Evolutionary conservation across 2,329 filamentous ascomycete species (phyloP).

Genomic region (Coleophoma cylindrospora): DNA sequence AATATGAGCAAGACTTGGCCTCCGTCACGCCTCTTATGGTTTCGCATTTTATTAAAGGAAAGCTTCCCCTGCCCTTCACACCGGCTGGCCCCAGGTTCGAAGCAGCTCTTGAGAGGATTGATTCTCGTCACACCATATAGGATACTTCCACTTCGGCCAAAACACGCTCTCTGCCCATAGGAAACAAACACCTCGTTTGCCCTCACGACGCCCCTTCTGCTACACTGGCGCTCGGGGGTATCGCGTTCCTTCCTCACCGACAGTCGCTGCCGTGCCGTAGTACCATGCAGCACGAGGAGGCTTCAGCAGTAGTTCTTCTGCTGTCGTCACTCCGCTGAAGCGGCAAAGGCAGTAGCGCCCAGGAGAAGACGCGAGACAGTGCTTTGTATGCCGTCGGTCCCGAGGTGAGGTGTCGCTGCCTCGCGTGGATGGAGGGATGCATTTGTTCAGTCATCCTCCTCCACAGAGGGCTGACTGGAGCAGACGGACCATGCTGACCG

Average conservation of each 20-base stretch:
- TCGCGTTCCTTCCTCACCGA: background rate
- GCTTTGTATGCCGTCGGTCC: background rate
- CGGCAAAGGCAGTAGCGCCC: no score
- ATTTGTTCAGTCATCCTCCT: no score
- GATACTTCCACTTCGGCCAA: no score
- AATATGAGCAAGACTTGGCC: background rate
- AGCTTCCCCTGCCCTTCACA: background rate
- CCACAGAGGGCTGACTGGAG: no score
- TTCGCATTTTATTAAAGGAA: background rate
- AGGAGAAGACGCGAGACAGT: background rate
- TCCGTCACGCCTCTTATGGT: background rate
- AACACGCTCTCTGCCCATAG: no score
- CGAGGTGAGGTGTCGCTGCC: background rate
- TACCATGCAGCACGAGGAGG: background rate
- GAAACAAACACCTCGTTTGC: background rate
- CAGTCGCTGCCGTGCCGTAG: background rate
- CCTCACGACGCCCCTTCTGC: background rate
- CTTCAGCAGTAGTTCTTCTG: no score
- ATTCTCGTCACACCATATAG: no score
- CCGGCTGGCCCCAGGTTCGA: no score
- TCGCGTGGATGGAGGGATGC: background rate
- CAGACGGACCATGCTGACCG: no score
- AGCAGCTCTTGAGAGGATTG: no score
- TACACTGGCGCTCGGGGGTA: background rate
- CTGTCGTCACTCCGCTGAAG: no score